Evolutionary conservation across 768 basidiomycete genomes (phyloP).

Genomic region (Boletus vinaceobasis): DNA sequence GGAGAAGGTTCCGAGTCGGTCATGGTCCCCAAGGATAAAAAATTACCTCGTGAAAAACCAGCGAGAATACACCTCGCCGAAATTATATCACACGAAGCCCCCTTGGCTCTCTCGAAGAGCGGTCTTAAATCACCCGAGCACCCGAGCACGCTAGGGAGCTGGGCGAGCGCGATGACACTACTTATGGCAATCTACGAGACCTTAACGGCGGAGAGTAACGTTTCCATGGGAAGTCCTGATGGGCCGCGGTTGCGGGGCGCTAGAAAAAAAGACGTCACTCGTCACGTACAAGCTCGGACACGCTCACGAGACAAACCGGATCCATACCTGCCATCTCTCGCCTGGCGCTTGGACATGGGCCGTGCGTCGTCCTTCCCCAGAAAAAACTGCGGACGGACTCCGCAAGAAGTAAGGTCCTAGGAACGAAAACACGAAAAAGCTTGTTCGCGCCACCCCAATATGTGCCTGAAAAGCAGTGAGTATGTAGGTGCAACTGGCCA

Average conservation of each 20-base stretch:
- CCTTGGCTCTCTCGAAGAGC: background rate
- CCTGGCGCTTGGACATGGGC: too few relatives aligned
- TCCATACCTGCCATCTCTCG: background rate
- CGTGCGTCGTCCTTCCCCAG: background rate
- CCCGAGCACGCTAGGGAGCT: background rate
- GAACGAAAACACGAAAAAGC: background rate
- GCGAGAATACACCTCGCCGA: background rate
- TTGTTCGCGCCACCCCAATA: background rate
- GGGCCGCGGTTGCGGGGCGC: background rate
- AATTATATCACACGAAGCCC: conserved; percentile 5
- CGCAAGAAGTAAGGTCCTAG: background rate
- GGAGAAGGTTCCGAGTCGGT: background rate
- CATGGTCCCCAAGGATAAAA: background rate
- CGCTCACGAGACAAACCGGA: background rate
- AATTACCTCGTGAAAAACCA: background rate
- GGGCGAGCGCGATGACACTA: background rate
- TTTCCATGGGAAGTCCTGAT: conserved; percentile 1
- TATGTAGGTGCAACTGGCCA: background rate
- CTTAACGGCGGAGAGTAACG: background rate
- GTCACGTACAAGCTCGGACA: background rate
- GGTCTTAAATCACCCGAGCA: background rate
- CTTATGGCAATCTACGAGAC: background rate
- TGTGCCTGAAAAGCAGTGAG: background rate
- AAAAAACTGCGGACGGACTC: background rate
- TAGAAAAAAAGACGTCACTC: background rate